Base-by-base conservation (phyloP, 148 eudicot genomes). In the Linanthus parryae region DNA sequence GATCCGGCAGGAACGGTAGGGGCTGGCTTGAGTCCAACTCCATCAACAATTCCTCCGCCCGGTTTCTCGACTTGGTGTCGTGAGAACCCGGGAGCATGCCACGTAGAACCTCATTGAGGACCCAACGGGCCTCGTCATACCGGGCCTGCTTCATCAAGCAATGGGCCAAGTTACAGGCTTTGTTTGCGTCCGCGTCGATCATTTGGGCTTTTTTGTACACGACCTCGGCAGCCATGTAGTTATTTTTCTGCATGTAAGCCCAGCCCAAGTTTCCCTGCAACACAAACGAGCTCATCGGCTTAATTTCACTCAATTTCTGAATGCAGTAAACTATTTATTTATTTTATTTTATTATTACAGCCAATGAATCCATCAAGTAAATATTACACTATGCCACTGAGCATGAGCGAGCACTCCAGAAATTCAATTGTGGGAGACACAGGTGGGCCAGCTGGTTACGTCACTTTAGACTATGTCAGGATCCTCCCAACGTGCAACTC, bases 131-230 rank as follows among this genome's bases (percentile, higher is more conserved):
- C 34, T 88, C 92, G 0, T 76, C 72, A 19, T 62, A 66, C 5
- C 94, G 75, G 30, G 73, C 76, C 42, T 76, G 88, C 61, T 84
- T 83, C 21, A 84, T 71, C 5, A 88, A 64, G 54, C 83, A 88
- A 0, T 66, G 67, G 73, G 70, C 77, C 73, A 88, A 51, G 58
- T 84, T 88, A 44, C 76, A 78, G 28, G 92, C 96, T 69, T 88
- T 88, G 62, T 88, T 88, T 9, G 85, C 74, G 41, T 88, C 88
- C 0, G 88, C 76, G 41, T 88, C 83, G 13, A 88, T 81, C 88
- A 78, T 78, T 56, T 88, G 96, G 57, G 96, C 96, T 42, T 88
- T 88, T 23, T 71, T 60, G 38, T 88, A 88, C 5, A 88, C 96
- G n/a, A 63, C 80, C 56, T 88, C 96, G 7, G 96, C 96, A 25